phyloP scores from a whole-genome alignment of 1,139 yeast genomes.

The Komagataea norvegica region DNA sequence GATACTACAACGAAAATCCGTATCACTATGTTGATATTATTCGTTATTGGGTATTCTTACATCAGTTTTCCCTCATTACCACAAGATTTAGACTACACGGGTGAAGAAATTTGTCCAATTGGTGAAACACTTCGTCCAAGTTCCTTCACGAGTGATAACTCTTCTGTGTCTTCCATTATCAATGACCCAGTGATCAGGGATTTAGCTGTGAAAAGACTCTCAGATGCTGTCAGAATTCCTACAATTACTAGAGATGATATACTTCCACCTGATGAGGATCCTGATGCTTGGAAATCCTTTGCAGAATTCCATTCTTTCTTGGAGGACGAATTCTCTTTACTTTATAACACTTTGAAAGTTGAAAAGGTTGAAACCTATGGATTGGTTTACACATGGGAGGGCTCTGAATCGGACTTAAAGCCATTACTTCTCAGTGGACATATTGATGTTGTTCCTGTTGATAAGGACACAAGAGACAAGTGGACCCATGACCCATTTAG shows the following conservation, averaged over 20 bases:
- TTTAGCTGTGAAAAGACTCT: conserved; percentile 38
- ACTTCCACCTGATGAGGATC: conserved; percentile 38
- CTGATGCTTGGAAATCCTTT: conserved; percentile 38
- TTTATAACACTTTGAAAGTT: conserved; percentile 40
- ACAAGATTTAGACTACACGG: background rate
- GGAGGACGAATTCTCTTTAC: conserved; percentile 50
- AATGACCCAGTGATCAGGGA: conserved; percentile 37
- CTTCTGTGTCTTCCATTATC: conserved; percentile 25
- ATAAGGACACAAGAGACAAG: conserved; percentile 44
- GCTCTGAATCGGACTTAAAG: conserved; percentile 46
- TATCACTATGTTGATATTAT: too few relatives aligned
- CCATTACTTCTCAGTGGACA: conserved; percentile 72
- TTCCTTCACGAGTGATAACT: conserved; percentile 15
- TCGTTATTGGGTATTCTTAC: too few relatives aligned
- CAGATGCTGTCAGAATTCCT: conserved; percentile 53
- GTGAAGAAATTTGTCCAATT: conserved; percentile 12
- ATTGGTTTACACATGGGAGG: conserved; percentile 61
- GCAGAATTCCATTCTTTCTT: conserved; percentile 49
- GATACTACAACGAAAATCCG: too few relatives aligned
- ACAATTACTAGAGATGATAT: conserved; percentile 56
- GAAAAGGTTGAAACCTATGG: conserved; percentile 58
- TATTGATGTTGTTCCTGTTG: conserved; percentile 81
- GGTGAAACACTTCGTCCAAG: conserved; percentile 19
- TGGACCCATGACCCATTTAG: conserved; percentile 70
- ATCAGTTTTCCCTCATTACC: too few relatives aligned